These are phyloP conservation scores for Paraglomus occultum DNA, from an alignment of 192 early-diverging fungal species.

Conservation along the genomic window DNA sequence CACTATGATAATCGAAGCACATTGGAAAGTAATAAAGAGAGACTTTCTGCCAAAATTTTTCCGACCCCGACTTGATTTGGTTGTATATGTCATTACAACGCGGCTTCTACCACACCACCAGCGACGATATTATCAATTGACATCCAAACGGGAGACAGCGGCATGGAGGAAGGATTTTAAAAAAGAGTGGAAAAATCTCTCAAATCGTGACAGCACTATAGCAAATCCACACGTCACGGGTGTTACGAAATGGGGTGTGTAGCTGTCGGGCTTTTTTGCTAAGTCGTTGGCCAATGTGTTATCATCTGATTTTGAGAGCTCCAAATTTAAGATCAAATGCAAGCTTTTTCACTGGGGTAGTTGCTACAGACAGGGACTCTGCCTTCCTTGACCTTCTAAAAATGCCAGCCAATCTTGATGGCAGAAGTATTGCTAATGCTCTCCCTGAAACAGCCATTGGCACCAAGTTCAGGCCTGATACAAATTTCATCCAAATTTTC, in stretches of 20 bases:
- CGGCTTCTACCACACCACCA: not conserved
- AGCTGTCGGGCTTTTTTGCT: not conserved
- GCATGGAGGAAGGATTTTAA: constrained; percentile 1
- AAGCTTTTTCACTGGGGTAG: not conserved
- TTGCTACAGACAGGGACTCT: too few species aligned
- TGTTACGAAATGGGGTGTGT: not conserved
- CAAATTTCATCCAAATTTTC: too few species aligned
- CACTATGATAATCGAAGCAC: constrained; percentile 7
- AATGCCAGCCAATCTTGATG: too few species aligned
- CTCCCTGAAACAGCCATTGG: too few species aligned
- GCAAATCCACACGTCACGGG: not conserved
- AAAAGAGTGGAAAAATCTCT: not conserved
- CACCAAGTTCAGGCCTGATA: too few species aligned
- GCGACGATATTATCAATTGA: not conserved
- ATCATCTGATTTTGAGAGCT: not conserved
- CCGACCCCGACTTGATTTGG: not conserved
- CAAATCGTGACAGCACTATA: not conserved
- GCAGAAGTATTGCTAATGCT: too few species aligned
- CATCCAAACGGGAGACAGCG: not conserved
- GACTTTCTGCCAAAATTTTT: constrained; percentile 4
- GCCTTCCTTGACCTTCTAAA: too few species aligned
- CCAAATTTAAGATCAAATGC: not conserved
- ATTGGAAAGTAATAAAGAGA: not conserved
- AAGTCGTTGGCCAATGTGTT: not conserved
- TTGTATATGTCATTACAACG: not conserved